phyloP scores from a whole-genome alignment of 140 eudicot genomes.

The Cichorium intybus region DNA sequence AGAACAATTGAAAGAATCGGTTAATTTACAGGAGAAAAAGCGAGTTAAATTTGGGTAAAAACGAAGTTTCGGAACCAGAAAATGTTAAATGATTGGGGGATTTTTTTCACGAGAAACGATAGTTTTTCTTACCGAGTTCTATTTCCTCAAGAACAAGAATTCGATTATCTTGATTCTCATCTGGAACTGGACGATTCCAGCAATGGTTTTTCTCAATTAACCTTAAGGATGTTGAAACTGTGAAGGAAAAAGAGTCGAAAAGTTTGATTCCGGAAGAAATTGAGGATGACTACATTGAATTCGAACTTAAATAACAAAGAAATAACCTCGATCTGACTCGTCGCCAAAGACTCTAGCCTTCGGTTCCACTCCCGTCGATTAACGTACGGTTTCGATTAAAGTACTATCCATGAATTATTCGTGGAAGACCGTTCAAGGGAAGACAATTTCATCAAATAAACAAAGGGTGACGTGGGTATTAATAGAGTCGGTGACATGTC shows the following conservation, averaged over 20 bases:
- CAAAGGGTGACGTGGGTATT: no score
- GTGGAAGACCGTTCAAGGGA: constrained; percentile 38
- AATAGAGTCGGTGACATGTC: no score
- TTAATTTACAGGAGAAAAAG: constrained; percentile 8
- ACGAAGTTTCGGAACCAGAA: constrained; percentile 14
- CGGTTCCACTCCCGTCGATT: no score
- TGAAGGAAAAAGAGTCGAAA: constrained; percentile 4
- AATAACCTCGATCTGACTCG: no score
- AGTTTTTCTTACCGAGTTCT: constrained; percentile 33
- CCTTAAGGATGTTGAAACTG: constrained; percentile 22
- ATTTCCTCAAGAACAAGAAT: constrained; percentile 25
- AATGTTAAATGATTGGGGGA: constrained; percentile 39
- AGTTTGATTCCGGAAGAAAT: constrained; percentile 28
- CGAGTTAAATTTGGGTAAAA: constrained; percentile 19
- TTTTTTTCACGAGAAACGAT: constrained; percentile 23
- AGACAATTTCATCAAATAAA: constrained; percentile 19
- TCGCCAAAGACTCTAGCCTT: no score
- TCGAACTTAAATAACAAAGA: no score
- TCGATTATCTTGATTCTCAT: constrained; percentile 7
- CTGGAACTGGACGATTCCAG: constrained; percentile 28
- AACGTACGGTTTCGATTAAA: no score
- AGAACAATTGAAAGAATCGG: constrained; percentile 17
- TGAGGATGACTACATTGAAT: constrained; percentile 42
- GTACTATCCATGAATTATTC: constrained; percentile 61
- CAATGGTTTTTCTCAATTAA: constrained; percentile 26